phyloP scores from a whole-genome alignment of 495 filamentous ascomycete genomes.

The Annulohypoxylon maeteangense region DNA sequence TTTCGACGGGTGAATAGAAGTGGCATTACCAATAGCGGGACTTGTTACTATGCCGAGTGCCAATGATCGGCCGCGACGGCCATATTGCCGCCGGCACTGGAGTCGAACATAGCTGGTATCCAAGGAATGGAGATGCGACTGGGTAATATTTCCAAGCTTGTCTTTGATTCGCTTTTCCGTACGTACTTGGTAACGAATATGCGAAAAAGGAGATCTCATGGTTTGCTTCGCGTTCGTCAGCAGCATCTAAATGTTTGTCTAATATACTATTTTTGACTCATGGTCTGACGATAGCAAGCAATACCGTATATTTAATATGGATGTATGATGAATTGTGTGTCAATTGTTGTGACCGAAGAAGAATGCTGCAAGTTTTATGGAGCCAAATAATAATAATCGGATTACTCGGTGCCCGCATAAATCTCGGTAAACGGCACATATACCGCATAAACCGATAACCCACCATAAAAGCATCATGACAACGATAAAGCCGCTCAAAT shows the following conservation, averaged over 20 bases:
- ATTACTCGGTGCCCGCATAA: constrained; percentile 23
- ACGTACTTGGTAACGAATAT: constrained; percentile 8
- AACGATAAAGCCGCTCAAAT: not conserved
- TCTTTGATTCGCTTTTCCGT: constrained; percentile 19
- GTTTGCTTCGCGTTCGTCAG: constrained; percentile 23
- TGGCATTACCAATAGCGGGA: constrained; percentile 33
- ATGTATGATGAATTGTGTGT: not conserved
- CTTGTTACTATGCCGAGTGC: constrained; percentile 32
- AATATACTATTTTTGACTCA: constrained; percentile 5
- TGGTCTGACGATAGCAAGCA: constrained; percentile 22
- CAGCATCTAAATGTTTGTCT: constrained; percentile 30
- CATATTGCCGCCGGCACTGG: constrained; percentile 39
- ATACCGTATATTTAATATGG: constrained; percentile 2
- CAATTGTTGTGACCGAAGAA: not conserved
- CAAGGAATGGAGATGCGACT: constrained; percentile 1
- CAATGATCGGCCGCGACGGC: constrained; percentile 33
- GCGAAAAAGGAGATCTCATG: not conserved
- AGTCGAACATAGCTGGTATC: constrained; percentile 5
- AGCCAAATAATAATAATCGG: not conserved
- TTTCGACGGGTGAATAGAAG: constrained; percentile 39
- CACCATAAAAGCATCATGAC: not conserved
- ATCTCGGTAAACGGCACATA: constrained; percentile 9
- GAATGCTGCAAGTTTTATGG: not conserved
- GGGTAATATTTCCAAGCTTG: not conserved
- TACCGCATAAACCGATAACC: constrained; percentile 6